Percentiles rank a stretch among this genome's conserved stretches.
phyloP scores from a whole-genome alignment of 306 rosid genomes.

The Cucurbita pepo region DNA sequence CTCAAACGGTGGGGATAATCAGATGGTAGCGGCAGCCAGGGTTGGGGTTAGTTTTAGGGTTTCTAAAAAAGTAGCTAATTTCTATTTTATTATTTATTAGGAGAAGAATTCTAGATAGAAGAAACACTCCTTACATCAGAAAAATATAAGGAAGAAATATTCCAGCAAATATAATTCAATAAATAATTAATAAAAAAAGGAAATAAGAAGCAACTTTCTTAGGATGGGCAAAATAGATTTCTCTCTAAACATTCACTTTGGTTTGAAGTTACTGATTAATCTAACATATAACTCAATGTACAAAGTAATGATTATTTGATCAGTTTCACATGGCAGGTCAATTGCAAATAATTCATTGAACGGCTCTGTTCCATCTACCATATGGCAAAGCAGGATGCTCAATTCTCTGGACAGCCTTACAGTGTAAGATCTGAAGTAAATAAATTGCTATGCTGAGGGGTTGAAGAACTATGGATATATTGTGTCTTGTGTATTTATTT shows the following conservation, averaged over 20 bases:
- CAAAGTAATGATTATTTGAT: background rate
- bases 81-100: too few species aligned
- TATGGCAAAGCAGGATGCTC: conserved; percentile 45
- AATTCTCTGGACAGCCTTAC: conserved; percentile 20
- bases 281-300: background rate
- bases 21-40: too few species aligned
- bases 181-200: too few species aligned
- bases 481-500: background rate
- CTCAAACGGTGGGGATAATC: too few species aligned
- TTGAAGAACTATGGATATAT: background rate
- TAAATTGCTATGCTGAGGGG: background rate
- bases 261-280: background rate
- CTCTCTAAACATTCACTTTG: background rate
- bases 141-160: too few species aligned
- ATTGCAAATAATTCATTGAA: conserved; percentile 56
- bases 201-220: background rate
- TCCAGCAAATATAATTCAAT: too few species aligned
- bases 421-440: conserved; percentile 42
- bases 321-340: conserved; percentile 48
- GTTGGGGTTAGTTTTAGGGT: too few species aligned
- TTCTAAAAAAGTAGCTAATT: too few species aligned
- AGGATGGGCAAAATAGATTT: background rate
- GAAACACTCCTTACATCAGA: too few species aligned
- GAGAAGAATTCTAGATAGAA: too few species aligned
- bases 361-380: conserved; percentile 46